Evolutionary conservation across 331 rosid species (phyloP), one percentile per base, ranked within the genome.

Genomic region (Quercus lobata): DNA sequence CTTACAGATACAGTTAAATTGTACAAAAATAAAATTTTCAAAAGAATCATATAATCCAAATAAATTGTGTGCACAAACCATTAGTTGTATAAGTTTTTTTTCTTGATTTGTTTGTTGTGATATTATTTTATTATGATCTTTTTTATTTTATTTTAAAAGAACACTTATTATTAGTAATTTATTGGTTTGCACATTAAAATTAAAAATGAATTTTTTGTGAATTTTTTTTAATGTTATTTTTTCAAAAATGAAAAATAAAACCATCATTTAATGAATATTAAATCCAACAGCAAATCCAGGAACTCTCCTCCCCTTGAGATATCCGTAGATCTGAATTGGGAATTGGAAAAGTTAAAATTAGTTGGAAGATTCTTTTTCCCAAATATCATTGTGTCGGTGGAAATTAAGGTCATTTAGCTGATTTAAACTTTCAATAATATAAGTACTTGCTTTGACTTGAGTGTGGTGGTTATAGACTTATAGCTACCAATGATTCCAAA

Each of bases 301-400:
- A 21, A 12, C 16, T 10, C 5, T 22, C 16, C 29, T 66, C 52
- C 5, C 34, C 49, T 17, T 34, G 8, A 9, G 19, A 30, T 66
- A 21, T 44, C 34, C 4, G 72, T 32, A 19, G 52, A 32, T 66
- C 25, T 34, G 25, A 34, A 66, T 66, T 34, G 72, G 72, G 24
- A 68, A 68, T 34, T 32, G 46, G 71, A 66, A 32, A 66, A 30
- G 25, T 16, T 1, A 9, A 49, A 68, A 30, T 18, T 9, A 34
- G 46, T n/a, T 7, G 24, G 49, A 7, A 41, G 49, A 34, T 49
- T 49, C 24, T 7, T 70, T 41, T 12, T 41, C 11, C 74, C 6
- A 70, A 21, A n/a, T 44, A n/a, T 70, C 74, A n/a, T 41, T 32
- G 52, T 71, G 82, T 71, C 71, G 72, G 76, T 70, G 76, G 61